Base-by-base conservation (phyloP, 257 asterid species). In the Ligustrum vulgare region DNA sequence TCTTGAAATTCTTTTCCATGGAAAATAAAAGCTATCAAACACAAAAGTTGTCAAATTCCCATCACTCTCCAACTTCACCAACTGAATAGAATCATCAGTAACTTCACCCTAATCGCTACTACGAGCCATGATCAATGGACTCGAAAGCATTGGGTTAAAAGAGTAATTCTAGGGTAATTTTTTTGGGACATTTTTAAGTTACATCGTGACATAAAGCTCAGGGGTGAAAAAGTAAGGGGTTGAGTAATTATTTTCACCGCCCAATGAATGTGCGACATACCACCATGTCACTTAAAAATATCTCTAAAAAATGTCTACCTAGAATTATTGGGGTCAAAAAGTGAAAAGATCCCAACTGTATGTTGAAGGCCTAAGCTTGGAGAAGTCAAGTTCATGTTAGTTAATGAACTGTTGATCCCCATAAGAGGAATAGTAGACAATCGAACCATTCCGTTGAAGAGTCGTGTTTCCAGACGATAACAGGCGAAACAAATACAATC, bases 1-100 rank as follows among this genome's bases (percentile, higher is more conserved):
- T n/a, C n/a, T n/a, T n/a, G n/a, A n/a, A n/a, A n/a, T n/a, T n/a
- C n/a, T n/a, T n/a, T n/a, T n/a, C n/a, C n/a, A n/a, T n/a, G n/a
- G n/a, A n/a, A n/a, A n/a, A n/a, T n/a, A n/a, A n/a, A n/a, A n/a
- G n/a, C n/a, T n/a, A n/a, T n/a, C n/a, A n/a, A n/a, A n/a, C n/a
- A n/a, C n/a, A n/a, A n/a, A 90, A 77, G 87, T 90, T 82, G 95
- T 88, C 85, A 92, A 67, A 75, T 92, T 92, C 4, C 97, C 97
- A 86, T 92, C 97, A 78, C 67, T 70, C n/a, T 88, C 97, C 80
- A 92, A 47, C 80, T 86, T 85, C 72, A 92, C 86, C 72, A 86
- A 90, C 83, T 89, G 86, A 49, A 90, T 36, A n/a, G 73, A 76
- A 51, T 67, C 60, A 31, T 64, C 67, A 32, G 78, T 82, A 8